Percentiles rank a stretch among this genome's conserved stretches.
phyloP scores from a whole-genome alignment of 179 eudicot genomes.

The Silene coronaria region DNA sequence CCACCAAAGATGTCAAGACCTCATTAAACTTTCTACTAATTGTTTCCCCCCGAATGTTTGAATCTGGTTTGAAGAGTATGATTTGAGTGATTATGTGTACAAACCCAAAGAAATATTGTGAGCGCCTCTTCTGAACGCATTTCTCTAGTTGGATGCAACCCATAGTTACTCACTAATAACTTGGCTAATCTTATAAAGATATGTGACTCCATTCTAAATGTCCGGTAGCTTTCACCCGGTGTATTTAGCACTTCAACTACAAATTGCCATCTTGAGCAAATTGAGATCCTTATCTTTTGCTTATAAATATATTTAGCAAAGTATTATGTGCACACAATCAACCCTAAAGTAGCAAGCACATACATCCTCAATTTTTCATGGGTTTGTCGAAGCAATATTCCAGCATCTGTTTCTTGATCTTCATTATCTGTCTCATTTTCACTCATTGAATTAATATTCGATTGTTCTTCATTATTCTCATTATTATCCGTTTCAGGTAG shows the following conservation, averaged over 20 bases:
- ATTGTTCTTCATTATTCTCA: too few species aligned
- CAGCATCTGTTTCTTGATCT: not conserved
- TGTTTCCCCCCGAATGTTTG: not conserved
- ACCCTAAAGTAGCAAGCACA: not conserved
- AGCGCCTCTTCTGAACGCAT: not conserved
- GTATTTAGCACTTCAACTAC: not conserved
- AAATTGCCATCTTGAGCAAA: not conserved
- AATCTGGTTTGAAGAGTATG: conserved; percentile 2
- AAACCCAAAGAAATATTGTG: not conserved
- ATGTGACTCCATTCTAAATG: conserved; percentile 1
- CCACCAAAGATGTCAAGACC: not conserved
- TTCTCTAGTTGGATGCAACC: conserved; percentile 1
- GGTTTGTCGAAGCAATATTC: not conserved
- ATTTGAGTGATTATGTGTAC: not conserved
- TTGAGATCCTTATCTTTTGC: not conserved
- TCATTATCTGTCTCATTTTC: not conserved
- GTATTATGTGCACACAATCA: not conserved
- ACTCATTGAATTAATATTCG: not conserved
- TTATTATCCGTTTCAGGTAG: too few species aligned
- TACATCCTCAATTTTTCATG: not conserved
- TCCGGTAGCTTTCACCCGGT: not conserved
- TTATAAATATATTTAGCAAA: not conserved
- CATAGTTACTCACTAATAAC: not conserved
- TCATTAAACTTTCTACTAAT: not conserved
- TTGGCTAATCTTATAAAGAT: not conserved